These are phyloP conservation scores for Dimargaris cristalligena DNA, from an alignment of 192 early-diverging fungal genomes.

Conservation along the genomic window DNA sequence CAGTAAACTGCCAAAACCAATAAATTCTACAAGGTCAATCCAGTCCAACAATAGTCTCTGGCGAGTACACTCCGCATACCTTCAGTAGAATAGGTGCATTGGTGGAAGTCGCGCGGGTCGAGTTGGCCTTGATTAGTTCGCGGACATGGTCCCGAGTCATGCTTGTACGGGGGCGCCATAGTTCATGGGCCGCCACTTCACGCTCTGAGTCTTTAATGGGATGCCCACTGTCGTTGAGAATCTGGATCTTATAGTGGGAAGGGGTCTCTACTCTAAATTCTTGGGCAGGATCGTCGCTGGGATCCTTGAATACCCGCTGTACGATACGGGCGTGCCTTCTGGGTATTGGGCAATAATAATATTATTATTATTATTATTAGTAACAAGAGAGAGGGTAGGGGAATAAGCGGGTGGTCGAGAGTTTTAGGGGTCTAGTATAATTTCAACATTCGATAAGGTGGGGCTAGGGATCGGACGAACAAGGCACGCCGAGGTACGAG, in stretches of 20 bases:
- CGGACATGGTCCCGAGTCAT: neutral
- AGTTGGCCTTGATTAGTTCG: neutral
- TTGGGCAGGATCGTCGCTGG: neutral
- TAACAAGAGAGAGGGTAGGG: too few species aligned
- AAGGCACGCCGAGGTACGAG: too few species aligned
- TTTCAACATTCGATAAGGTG: too few species aligned
- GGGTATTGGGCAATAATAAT: too few species aligned
- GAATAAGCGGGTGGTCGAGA: too few species aligned
- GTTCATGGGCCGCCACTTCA: neutral
- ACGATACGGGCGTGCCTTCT: neutral
- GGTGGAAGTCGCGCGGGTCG: neutral
- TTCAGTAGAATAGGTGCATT: constrained; percentile 4
- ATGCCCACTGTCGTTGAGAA: neutral
- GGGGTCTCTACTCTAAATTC: neutral
- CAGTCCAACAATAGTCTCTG: too few species aligned
- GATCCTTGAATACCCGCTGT: neutral
- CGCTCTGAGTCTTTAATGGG: neutral
- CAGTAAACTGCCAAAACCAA: too few species aligned
- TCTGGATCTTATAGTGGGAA: neutral
- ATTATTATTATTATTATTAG: too few species aligned
- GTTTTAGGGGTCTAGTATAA: too few species aligned
- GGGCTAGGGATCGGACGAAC: too few species aligned
- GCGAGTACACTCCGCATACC: too few species aligned
- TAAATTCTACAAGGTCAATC: too few species aligned
- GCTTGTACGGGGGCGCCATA: neutral